Conservation (phyloP, 2,329 filamentous ascomycete species). For the Talaromyces sp. region DNA sequence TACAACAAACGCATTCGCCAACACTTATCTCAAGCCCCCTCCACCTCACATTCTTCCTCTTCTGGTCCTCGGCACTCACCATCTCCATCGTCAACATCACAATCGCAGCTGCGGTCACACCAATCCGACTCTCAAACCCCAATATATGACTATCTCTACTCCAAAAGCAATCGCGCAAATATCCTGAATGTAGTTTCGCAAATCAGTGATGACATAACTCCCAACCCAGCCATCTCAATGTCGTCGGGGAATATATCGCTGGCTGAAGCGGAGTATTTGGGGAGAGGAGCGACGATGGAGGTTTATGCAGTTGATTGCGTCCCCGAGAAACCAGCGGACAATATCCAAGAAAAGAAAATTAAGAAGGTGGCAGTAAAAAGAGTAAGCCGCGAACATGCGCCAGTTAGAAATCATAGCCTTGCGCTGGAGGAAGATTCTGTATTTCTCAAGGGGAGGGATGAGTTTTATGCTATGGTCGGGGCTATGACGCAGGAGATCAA, state of each 20-base stretch:
- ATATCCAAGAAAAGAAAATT: background rate
- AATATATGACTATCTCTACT: constrained; percentile 2
- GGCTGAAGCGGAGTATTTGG: background rate
- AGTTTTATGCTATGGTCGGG: background rate
- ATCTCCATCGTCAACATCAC: background rate
- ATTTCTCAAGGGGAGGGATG: constrained; percentile 4
- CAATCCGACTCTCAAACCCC: background rate
- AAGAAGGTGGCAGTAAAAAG: background rate
- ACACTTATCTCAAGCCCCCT: background rate
- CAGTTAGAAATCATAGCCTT: background rate
- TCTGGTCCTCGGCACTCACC: background rate
- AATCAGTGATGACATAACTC: background rate
- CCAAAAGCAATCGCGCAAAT: constrained; percentile 1
- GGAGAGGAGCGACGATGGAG: background rate
- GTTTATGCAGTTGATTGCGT: background rate
- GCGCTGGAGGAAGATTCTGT: background rate
- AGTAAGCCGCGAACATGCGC: background rate
- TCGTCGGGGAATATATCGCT: background rate
- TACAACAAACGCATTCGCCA: constrained; percentile 8
- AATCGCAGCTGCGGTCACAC: background rate
- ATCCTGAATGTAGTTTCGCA: constrained; percentile 6
- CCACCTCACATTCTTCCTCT: background rate
- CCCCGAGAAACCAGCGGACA: background rate
- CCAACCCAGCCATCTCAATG: background rate
- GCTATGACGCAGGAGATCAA: constrained; percentile 9